Evolutionary conservation across 257 asterid genomes (phyloP).

Genomic region (Jacaranda copaia): DNA sequence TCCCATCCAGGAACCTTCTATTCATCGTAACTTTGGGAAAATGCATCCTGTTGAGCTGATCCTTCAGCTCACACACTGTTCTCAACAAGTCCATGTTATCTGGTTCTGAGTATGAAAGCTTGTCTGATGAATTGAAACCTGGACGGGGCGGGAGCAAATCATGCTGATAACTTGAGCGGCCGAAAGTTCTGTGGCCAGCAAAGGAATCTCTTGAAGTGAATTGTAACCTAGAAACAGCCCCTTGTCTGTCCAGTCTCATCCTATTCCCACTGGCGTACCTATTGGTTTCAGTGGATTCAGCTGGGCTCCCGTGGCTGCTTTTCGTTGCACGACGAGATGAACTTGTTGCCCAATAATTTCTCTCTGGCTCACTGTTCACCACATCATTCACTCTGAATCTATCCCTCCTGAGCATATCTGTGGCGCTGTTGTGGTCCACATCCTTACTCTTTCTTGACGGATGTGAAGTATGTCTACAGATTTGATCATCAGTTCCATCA

Average conservation of each 20-base stretch:
- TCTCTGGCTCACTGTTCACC: conserved; percentile 44
- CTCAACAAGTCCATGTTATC: conserved; percentile 71
- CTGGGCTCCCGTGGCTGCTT: conserved; percentile 46
- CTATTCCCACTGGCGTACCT: conserved; percentile 37
- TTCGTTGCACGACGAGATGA: conserved; percentile 44
- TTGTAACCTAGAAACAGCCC: conserved; percentile 36
- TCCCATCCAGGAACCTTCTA: conserved; percentile 37
- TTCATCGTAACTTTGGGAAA: conserved; percentile 40
- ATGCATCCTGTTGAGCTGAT: conserved; percentile 67
- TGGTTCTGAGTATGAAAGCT: conserved; percentile 50
- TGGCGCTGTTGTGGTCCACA: conserved; percentile 32
- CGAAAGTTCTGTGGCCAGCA: conserved; percentile 44
- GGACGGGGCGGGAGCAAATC: conserved; percentile 49
- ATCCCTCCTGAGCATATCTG: conserved; percentile 37
- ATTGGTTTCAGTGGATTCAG: conserved; percentile 45
- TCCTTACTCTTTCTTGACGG: conserved; percentile 47
- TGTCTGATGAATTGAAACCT: conserved; percentile 45
- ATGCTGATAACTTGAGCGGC: conserved; percentile 40
- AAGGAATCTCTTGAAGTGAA: conserved; percentile 44
- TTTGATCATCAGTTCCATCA: conserved; percentile 60
- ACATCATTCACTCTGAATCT: conserved; percentile 36
- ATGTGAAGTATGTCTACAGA: conserved; percentile 39
- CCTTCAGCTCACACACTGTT: conserved; percentile 74
- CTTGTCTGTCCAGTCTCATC: conserved; percentile 44
- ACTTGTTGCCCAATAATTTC: conserved; percentile 39